phyloP scores from a whole-genome alignment of 2,329 filamentous ascomycete species.

The Fusarium drepaniforme region DNA sequence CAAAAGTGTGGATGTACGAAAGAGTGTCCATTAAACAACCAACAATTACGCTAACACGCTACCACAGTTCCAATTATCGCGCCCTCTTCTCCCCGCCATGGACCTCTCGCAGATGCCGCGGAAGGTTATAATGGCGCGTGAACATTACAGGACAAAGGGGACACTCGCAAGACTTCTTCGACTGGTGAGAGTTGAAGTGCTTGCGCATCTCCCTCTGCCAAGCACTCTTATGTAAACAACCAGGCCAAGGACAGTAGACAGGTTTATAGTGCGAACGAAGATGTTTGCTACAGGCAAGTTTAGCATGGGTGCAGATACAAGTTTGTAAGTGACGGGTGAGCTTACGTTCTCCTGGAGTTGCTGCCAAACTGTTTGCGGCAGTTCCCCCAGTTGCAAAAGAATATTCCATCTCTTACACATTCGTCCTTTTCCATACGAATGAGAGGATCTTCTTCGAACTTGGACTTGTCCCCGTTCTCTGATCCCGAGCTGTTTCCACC shows the following conservation, averaged over 20 bases:
- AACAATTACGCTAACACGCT: too few relatives aligned
- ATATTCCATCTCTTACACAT: constrained; percentile 26
- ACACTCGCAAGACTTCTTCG: constrained; percentile 14
- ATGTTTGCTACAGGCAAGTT: constrained; percentile 31
- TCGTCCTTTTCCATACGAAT: constrained; percentile 30
- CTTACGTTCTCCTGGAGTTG: constrained; percentile 31
- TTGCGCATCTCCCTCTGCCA: constrained; percentile 32
- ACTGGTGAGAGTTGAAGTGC: constrained; percentile 21
- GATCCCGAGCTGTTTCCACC: constrained; percentile 7
- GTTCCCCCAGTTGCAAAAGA: constrained; percentile 14
- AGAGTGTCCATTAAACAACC: too few relatives aligned
- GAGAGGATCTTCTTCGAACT: constrained; percentile 23
- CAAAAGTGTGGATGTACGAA: too few relatives aligned
- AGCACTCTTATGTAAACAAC: constrained; percentile 12
- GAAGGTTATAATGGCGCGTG: constrained; percentile 20
- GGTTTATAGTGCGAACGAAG: constrained; percentile 34
- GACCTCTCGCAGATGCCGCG: constrained; percentile 16
- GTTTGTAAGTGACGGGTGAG: too few relatives aligned
- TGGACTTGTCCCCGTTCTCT: not conserved
- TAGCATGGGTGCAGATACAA: not conserved
- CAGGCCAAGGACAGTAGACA: constrained; percentile 27
- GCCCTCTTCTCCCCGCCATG: not conserved
- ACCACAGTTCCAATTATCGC: too few relatives aligned
- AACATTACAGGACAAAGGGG: constrained; percentile 7
- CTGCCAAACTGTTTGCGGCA: constrained; percentile 15